Conservation (phyloP, 176 grass and related monocot species). For the Guadua angustifolia region DNA sequence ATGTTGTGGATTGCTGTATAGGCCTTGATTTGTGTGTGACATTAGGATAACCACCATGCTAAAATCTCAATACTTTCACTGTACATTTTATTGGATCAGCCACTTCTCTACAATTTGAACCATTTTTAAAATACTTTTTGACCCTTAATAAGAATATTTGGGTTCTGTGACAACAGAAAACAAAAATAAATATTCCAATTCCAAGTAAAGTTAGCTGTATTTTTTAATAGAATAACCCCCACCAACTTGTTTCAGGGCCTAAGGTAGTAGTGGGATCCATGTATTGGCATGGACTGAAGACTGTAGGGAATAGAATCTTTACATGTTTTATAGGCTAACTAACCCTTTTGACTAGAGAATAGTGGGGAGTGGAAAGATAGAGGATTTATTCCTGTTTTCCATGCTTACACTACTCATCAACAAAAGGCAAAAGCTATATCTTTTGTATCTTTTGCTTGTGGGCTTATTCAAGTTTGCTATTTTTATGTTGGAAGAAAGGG, state of each 20-base stretch:
- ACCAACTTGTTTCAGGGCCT: conserved; percentile 38
- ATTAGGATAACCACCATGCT: conserved; percentile 35
- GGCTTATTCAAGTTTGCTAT: conserved; percentile 39
- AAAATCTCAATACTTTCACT: conserved; percentile 2
- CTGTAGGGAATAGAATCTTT: neutral
- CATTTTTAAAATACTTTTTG: conserved; percentile 7
- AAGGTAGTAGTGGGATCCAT: conserved; percentile 31
- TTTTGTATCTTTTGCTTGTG: conserved; percentile 30
- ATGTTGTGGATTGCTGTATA: neutral
- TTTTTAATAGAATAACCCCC: conserved; percentile 14
- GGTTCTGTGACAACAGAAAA: conserved; percentile 10
- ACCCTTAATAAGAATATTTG: neutral
- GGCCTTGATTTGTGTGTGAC: neutral
- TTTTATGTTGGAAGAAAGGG: conserved; percentile 40
- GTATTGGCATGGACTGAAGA: conserved; percentile 29
- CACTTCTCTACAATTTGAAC: conserved; percentile 22
- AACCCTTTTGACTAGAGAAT: conserved; percentile 46
- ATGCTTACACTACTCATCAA: conserved; percentile 39
- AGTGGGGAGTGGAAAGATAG: conserved; percentile 29
- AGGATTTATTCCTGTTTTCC: conserved; percentile 33
- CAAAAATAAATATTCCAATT: conserved; percentile 16
- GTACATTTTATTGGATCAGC: neutral
- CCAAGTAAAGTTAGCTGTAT: neutral
- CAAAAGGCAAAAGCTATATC: conserved; percentile 1
- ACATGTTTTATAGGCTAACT: conserved; percentile 26